Base-by-base conservation (phyloP, 2,329 filamentous ascomycete species). In the Monilinia aucupariae region DNA sequence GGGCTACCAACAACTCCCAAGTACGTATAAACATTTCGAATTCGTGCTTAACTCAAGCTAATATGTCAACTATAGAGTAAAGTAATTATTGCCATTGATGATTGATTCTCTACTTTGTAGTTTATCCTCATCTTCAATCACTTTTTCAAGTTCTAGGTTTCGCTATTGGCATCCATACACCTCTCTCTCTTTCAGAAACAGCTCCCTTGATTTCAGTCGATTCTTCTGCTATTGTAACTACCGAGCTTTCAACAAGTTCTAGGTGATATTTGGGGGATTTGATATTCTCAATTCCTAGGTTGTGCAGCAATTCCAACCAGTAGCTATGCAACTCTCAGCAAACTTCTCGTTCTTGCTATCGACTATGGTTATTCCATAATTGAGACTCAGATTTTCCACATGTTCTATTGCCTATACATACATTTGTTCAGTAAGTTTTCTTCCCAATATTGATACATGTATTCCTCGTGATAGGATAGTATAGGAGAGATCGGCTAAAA, bases 351-450 rank as follows among this genome's bases (percentile, higher is more conserved):
- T 22, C 43, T n/a, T 10, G 43, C 9, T 25, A 13, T 48, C 22
- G 10, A 48, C 13, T 9, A 48, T 25, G 22, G 5, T 25, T 3
- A 1, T 48, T 48, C 1, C 45, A 48, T 12, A 27, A 27, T 27
- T 48, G 12, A 12, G 4, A 15, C 45, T 48, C 1, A 8, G 4
- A 12, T 1, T 27, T 48, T 48, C 45, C 17, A 15, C 22, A 7
- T 48, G 6, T 27, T 13, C 22, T 15, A 80, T 91, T 63, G 87
- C 88, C 0, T 91, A 89, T 1, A 87, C 89, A 89, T 1, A 87
- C 89, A 1, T 91, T 91, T 72, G 89, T 91, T 65, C 89, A 92
- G 69, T 71, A 78, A 27, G 77, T 60, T 79, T 50, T 25, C 22
- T 22, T 47, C 9, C 20, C 9, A 20, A 3, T 12, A 3, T 1